Evolutionary conservation across 306 rosid genomes (phyloP).

Genomic region (Quercus mongolica): DNA sequence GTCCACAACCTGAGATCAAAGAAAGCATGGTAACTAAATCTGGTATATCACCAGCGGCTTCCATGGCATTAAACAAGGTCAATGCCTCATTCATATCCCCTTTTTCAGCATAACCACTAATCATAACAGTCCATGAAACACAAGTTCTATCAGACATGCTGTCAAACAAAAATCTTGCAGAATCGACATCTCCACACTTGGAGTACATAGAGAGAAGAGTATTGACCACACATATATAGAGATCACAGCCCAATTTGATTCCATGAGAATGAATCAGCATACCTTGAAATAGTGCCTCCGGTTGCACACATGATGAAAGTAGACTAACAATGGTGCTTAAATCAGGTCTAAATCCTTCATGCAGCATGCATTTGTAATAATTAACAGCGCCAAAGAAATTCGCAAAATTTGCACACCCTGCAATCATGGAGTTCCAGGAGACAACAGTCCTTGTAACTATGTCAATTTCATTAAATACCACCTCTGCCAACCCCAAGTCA

Average conservation of each 20-base stretch:
- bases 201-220: slow-evolving; percentile 69
- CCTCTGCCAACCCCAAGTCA: slow-evolving; percentile 40
- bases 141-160: slow-evolving; percentile 44
- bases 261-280: slow-evolving; percentile 57
- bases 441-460: slow-evolving; percentile 45
- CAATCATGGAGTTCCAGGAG: slow-evolving; percentile 72
- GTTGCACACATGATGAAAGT: slow-evolving; percentile 46
- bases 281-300: slow-evolving; percentile 51
- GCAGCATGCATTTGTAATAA: slow-evolving; percentile 46
- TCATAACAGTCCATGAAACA: slow-evolving; percentile 73
- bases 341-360: slow-evolving; percentile 45
- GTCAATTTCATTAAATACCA: slow-evolving; percentile 41
- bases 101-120: slow-evolving; percentile 58
- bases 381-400: slow-evolving; percentile 30
- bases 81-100: slow-evolving; percentile 53
- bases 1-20: slow-evolving; percentile 59
- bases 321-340: slow-evolving; percentile 51
- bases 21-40: slow-evolving; percentile 64
- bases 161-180: slow-evolving; percentile 54
- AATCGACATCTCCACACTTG: slow-evolving; percentile 50
- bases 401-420: slow-evolving; percentile 49
- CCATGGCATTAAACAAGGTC: slow-evolving; percentile 54
- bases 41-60: slow-evolving; percentile 45
- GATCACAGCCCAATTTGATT: slow-evolving; percentile 54
- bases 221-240: slow-evolving; percentile 45